phyloP scores from a whole-genome alignment of 306 rosid species.

The Luffa aegyptiaca region DNA sequence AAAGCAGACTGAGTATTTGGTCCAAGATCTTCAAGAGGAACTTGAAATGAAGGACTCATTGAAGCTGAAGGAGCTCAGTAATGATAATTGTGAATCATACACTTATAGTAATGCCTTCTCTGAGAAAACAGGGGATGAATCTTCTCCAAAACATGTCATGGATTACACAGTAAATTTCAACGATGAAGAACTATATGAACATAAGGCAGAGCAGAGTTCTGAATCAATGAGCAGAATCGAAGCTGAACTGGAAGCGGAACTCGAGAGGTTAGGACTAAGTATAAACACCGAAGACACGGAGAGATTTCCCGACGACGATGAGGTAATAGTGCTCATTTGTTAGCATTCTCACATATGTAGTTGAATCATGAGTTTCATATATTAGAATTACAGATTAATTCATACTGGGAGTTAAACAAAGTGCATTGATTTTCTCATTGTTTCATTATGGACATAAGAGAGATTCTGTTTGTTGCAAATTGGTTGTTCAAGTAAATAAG shows the following conservation, averaged over 20 bases:
- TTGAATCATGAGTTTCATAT: not conserved
- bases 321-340: slow-evolving; percentile 30
- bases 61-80: slow-evolving; percentile 61
- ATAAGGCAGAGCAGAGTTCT: slow-evolving; percentile 44
- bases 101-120: slow-evolving; percentile 31
- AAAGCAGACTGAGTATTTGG: slow-evolving; percentile 65
- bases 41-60: slow-evolving; percentile 77
- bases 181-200: slow-evolving; percentile 22
- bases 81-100: slow-evolving; percentile 47
- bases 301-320: slow-evolving; percentile 37
- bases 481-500: not conserved
- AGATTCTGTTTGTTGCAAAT: not conserved
- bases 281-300: slow-evolving; percentile 34
- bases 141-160: slow-evolving; percentile 33
- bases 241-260: slow-evolving; percentile 98
- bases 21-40: slow-evolving; percentile 86
- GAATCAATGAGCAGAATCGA: slow-evolving; percentile 72
- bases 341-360: not conserved
- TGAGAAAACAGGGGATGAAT: slow-evolving; percentile 26
- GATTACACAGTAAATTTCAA: slow-evolving; percentile 23
- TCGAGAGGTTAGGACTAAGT: slow-evolving; percentile 70
- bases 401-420: not conserved
- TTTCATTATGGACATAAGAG: not conserved
- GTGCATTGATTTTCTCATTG: not conserved
- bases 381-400: not conserved